Evolutionary conservation across 495 filamentous ascomycete genomes (phyloP).

Genomic region (Neurospora cerealis): DNA sequence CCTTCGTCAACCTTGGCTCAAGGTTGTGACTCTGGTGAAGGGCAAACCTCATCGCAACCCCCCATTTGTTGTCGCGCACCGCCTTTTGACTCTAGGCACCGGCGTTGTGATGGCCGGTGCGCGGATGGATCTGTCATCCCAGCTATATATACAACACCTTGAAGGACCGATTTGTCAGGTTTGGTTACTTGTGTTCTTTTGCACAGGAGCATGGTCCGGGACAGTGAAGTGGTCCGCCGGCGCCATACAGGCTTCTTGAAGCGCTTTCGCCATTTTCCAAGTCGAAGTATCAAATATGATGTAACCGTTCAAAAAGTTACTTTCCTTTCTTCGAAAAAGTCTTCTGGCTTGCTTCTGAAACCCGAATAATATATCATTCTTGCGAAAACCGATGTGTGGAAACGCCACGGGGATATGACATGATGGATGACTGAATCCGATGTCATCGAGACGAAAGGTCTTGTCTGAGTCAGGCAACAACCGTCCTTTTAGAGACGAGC

Average conservation of each 20-base stretch:
- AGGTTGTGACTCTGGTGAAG: neutral
- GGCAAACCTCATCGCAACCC: neutral
- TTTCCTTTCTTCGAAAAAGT: fast-evolving
- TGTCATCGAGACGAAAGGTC: neutral
- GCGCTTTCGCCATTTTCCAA: neutral
- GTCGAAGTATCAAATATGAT: neutral
- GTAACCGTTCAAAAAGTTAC: neutral
- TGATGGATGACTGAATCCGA: neutral
- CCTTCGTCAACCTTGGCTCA: neutral
- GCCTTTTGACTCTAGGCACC: neutral
- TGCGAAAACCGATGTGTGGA: neutral
- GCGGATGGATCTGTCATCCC: neutral
- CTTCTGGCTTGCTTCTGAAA: neutral
- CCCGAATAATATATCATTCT: neutral
- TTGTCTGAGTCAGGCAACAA: neutral
- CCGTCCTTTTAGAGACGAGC: neutral
- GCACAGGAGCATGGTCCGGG: neutral
- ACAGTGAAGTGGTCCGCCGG: neutral
- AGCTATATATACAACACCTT: neutral
- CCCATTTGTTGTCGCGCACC: neutral
- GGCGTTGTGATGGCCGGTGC: neutral
- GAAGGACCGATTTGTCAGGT: neutral
- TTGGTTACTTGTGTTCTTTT: neutral
- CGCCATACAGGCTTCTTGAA: neutral
- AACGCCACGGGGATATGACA: neutral